Evolutionary conservation across 805 yeast genomes (phyloP).

Genomic region (Teunomyces barrocoloradensis): DNA sequence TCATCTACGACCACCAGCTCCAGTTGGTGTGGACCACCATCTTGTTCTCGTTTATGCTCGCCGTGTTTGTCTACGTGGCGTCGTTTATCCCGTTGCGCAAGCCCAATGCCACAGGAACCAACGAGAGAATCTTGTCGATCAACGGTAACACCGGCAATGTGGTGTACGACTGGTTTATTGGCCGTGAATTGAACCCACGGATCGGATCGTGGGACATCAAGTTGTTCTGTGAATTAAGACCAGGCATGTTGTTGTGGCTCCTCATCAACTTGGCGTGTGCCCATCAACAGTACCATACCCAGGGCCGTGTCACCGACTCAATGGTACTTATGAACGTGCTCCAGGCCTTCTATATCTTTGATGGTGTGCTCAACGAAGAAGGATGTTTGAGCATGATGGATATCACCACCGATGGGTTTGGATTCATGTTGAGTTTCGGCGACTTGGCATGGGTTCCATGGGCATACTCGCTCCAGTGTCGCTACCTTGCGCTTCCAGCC

Average conservation of each 20-base stretch:
- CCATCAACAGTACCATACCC: slow-evolving; percentile 70
- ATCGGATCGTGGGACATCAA: slow-evolving; percentile 84
- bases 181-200: slow-evolving; percentile 93
- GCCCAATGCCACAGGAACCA: slow-evolving; percentile 52
- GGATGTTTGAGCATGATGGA: slow-evolving; percentile 95
- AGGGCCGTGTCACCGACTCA: slow-evolving; percentile 67
- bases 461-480: slow-evolving; percentile 80
- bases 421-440: slow-evolving; percentile 94
- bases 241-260: slow-evolving; percentile 88
- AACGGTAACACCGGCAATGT: slow-evolving; percentile 82
- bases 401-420: slow-evolving; percentile 94
- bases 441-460: slow-evolving; percentile 92
- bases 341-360: slow-evolving; percentile 82
- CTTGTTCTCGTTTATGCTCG: slow-evolving; percentile 59
- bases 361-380: slow-evolving; percentile 88
- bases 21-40: slow-evolving; percentile 63
- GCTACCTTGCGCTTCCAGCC: slow-evolving; percentile 62
- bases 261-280: slow-evolving; percentile 73
- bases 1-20: slow-evolving; percentile 64
- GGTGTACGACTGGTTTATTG: slow-evolving; percentile 93
- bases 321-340: slow-evolving; percentile 63
- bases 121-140: slow-evolving; percentile 70
- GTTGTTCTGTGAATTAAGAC: slow-evolving; percentile 88
- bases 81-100: slow-evolving; percentile 62
- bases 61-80: slow-evolving; percentile 60